These are phyloP conservation scores for Suillus ampliporus DNA, from an alignment of 768 basidiomycete species.

Conservation along the genomic window DNA sequence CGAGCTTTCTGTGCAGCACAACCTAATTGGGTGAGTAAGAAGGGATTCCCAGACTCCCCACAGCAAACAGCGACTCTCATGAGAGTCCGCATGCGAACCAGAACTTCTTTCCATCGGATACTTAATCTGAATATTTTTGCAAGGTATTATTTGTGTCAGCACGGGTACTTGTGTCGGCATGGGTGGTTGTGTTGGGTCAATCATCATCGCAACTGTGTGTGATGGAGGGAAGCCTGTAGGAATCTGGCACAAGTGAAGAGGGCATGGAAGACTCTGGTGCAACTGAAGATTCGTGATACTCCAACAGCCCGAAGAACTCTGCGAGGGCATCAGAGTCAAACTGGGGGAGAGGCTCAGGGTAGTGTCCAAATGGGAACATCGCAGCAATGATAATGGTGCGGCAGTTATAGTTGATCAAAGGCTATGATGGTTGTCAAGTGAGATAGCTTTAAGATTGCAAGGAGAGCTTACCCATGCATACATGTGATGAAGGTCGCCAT, in stretches of 20 bases:
- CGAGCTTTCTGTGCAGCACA: background rate
- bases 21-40: background rate
- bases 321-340: background rate
- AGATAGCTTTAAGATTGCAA: background rate
- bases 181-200: background rate
- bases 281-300: background rate
- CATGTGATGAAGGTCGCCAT: background rate
- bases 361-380: background rate
- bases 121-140: background rate
- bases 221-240: background rate
- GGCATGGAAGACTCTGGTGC: background rate
- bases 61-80: background rate
- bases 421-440: background rate
- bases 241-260: background rate
- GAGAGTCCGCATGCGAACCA: background rate
- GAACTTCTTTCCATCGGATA: background rate
- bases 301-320: background rate
- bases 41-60: background rate
- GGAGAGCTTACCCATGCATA: background rate
- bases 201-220: background rate
- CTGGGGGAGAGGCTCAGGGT: background rate
- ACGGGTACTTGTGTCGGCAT: background rate
- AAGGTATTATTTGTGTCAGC: background rate
- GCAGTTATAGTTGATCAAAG: background rate
- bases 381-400: background rate